Conservation (phyloP, 371 early-diverging fungal genomes). For the Sporodiniella umbellata region DNA sequence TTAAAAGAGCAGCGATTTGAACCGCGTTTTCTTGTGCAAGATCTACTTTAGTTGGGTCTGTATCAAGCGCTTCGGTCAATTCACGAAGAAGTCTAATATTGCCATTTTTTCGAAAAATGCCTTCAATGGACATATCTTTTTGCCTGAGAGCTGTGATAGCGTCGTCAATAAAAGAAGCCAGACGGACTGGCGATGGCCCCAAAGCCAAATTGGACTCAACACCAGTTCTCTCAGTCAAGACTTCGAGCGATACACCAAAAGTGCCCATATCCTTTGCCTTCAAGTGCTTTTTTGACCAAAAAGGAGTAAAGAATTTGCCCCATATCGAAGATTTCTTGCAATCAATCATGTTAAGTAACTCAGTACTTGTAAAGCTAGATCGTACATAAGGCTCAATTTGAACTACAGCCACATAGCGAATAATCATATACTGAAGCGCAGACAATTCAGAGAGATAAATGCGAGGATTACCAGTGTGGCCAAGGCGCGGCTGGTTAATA, state of each 20-base stretch:
- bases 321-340: constrained; percentile 70
- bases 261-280: constrained; percentile 55
- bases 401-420: constrained; percentile 82
- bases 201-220: constrained; percentile 81
- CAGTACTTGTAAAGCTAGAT: constrained; percentile 57
- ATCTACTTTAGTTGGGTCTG: constrained; percentile 70
- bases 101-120: constrained; percentile 96
- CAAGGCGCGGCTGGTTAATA: neutral
- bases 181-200: constrained; percentile 67
- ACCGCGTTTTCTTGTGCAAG: constrained; percentile 77
- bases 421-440: constrained; percentile 81
- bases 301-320: constrained; percentile 70
- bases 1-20: constrained; percentile 92
- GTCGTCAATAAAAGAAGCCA: constrained; percentile 86
- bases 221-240: constrained; percentile 61
- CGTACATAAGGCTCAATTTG: constrained; percentile 72
- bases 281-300: constrained; percentile 46
- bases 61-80: constrained; percentile 74
- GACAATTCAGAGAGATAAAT: constrained; percentile 78
- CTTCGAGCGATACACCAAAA: constrained; percentile 46
- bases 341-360: constrained; percentile 69
- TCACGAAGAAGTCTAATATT: constrained; percentile 88
- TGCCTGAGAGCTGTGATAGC: constrained; percentile 75
- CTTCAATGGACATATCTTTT: constrained; percentile 90
- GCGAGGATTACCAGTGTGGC: constrained; percentile 19